Evolutionary conservation across 2,329 filamentous ascomycete genomes (phyloP).

Genomic region (Sclerotinia spermophila): DNA sequence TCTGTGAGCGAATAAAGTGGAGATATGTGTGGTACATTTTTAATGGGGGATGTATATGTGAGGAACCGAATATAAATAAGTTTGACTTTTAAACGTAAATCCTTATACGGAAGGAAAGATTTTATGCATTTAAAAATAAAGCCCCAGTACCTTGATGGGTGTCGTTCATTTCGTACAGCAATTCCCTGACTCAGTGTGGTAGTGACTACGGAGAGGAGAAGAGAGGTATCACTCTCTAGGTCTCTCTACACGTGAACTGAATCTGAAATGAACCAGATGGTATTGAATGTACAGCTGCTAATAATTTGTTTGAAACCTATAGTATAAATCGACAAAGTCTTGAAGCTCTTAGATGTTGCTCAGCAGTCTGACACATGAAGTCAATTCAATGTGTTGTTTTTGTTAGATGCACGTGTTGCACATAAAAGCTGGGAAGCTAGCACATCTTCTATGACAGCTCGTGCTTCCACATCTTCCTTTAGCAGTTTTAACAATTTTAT

Average conservation of each 20-base stretch:
- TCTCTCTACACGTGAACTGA: neutral
- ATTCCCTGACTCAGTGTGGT: neutral
- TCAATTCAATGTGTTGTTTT: neutral
- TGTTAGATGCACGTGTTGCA: too few relatives aligned
- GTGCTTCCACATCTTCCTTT: too few relatives aligned
- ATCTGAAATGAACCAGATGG: neutral
- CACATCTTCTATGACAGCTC: too few relatives aligned
- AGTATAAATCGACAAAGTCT: neutral
- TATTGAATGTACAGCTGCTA: neutral
- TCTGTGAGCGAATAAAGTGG: neutral
- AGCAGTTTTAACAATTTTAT: too few relatives aligned
- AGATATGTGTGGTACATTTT: neutral
- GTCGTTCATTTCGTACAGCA: neutral
- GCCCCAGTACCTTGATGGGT: neutral
- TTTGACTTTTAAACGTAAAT: neutral
- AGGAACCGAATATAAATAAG: neutral
- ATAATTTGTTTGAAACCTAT: neutral
- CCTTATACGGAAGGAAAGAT: neutral
- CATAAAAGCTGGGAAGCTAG: too few relatives aligned
- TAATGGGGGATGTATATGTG: neutral
- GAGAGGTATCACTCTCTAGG: neutral
- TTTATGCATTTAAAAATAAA: neutral
- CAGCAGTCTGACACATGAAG: neutral
- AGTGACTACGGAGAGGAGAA: too few relatives aligned
- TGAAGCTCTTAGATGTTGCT: neutral